These are phyloP conservation scores for Tricholoma sp. DNA, from an alignment of 768 basidiomycete species.

Conservation along the genomic window DNA sequence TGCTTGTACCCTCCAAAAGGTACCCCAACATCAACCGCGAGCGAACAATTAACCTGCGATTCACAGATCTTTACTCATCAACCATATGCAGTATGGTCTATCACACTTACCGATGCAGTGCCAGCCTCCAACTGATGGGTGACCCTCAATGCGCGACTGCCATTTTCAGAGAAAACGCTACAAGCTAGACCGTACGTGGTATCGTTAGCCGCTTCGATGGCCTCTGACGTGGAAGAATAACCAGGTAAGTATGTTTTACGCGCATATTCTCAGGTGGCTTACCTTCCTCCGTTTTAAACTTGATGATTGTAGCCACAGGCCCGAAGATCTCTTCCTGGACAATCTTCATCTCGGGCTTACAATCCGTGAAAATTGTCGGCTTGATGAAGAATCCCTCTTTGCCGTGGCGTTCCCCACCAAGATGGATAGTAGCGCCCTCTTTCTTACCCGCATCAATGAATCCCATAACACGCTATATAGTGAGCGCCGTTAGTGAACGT, in stretches of 20 bases:
- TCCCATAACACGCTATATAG: slow-evolving; percentile 51
- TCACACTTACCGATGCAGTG: slow-evolving; percentile 4
- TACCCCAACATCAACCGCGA: too few species aligned
- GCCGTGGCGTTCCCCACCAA: slow-evolving; percentile 55
- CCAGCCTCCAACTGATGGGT: slow-evolving; percentile 16
- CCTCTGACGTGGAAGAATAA: slow-evolving; percentile 11
- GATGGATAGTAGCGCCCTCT: slow-evolving; percentile 56
- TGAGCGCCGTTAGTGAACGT: not conserved
- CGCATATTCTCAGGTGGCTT: slow-evolving; percentile 11
- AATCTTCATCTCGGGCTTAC: slow-evolving; percentile 60
- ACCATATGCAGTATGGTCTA: not conserved
- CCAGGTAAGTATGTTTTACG: too few species aligned
- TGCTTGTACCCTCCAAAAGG: too few species aligned
- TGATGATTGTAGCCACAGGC: slow-evolving; percentile 65
- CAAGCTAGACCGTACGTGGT: slow-evolving; percentile 11
- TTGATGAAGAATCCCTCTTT: slow-evolving; percentile 62
- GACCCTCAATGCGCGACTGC: slow-evolving; percentile 11
- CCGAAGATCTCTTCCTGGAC: slow-evolving; percentile 70
- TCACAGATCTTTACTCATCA: too few species aligned
- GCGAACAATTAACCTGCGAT: too few species aligned
- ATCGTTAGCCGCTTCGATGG: slow-evolving; percentile 15
- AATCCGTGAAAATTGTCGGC: slow-evolving; percentile 67
- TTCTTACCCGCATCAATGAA: slow-evolving; percentile 68
- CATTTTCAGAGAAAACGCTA: slow-evolving; percentile 13
- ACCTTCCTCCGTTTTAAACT: slow-evolving; percentile 54